Conservation (phyloP, 148 eudicot species). For the Gaultheria prostrata region DNA sequence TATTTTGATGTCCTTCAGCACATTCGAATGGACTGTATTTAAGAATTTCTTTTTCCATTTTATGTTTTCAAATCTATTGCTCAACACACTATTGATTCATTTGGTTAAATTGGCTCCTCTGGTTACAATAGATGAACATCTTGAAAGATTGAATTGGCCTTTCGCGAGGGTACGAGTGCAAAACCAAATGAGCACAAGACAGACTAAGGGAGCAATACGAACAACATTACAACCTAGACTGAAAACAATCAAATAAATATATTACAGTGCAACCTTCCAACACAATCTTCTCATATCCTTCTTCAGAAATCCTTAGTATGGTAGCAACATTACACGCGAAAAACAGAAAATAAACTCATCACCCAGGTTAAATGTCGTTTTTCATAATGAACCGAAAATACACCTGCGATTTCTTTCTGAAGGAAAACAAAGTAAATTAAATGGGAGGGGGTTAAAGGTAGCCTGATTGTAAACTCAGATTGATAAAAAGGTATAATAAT, state of each 20-base stretch:
- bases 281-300: neutral
- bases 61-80: neutral
- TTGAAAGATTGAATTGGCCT: neutral
- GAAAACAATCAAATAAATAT: too few relatives aligned
- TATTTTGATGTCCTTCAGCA: neutral
- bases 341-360: neutral
- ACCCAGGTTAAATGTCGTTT: neutral
- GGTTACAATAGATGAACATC: neutral
- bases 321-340: neutral
- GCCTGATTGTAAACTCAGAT: neutral
- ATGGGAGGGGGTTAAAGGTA: neutral
- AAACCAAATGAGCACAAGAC: neutral
- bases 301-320: neutral
- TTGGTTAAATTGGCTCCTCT: neutral
- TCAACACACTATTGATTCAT: neutral
- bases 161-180: neutral
- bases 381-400: neutral
- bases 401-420: neutral
- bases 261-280: neutral
- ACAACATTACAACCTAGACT: neutral
- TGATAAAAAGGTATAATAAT: neutral
- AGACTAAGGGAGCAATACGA: neutral
- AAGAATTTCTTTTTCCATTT: neutral
- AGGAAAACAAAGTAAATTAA: neutral
- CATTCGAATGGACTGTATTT: neutral